Evolutionary conservation across 2,329 filamentous ascomycete species (phyloP).

Genomic region (Trichophyton verrucosum): DNA sequence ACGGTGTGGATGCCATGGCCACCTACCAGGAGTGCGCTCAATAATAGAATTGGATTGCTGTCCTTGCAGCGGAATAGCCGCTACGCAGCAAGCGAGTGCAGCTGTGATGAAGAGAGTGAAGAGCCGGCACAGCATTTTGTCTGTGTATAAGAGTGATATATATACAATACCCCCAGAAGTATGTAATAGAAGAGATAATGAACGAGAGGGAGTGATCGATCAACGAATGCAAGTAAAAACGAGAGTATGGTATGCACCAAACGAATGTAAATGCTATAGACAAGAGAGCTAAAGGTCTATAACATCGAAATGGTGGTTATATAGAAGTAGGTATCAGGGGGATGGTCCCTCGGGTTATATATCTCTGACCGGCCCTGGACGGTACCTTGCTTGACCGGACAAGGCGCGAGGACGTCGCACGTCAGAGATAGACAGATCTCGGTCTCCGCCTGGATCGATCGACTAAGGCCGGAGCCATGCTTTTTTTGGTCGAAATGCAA

Average conservation of each 20-base stretch:
- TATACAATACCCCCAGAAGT: neutral
- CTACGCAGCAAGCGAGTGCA: neutral
- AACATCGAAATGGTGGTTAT: neutral
- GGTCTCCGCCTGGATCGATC: neutral
- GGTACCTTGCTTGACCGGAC: neutral
- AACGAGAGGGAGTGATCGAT: neutral
- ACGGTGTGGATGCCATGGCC: neutral
- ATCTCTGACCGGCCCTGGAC: neutral
- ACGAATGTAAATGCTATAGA: neutral
- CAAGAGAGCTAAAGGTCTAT: neutral
- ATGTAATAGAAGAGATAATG: neutral
- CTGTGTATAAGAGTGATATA: neutral
- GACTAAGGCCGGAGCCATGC: neutral
- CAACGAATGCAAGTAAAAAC: neutral
- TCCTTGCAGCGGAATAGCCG: neutral
- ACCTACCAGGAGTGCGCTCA: neutral
- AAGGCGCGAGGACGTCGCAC: conserved; percentile 1
- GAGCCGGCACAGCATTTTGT: conserved; percentile 4
- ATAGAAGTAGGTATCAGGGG: neutral
- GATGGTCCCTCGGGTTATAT: neutral
- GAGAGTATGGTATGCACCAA: neutral
- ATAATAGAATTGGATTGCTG: neutral
- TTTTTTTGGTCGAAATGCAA: neutral
- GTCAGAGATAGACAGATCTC: conserved; percentile 6
- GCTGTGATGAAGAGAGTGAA: conserved; percentile 4